phyloP scores from a whole-genome alignment of 2,329 filamentous ascomycete genomes.

The Mollisiaceae sp. region DNA sequence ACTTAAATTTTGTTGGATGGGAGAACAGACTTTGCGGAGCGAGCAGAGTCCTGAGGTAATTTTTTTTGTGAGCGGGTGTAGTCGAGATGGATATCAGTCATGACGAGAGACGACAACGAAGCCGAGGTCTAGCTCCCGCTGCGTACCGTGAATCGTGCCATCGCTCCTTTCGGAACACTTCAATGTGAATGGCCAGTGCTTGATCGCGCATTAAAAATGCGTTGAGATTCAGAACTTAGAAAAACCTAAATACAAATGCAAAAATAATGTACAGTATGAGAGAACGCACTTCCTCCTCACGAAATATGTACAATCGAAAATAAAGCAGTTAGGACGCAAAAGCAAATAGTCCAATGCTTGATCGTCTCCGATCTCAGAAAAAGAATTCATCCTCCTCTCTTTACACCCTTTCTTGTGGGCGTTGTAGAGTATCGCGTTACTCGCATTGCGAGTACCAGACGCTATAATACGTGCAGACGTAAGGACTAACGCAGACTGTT shows the following conservation, averaged over 20 bases:
- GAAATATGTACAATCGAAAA: background rate
- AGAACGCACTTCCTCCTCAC: background rate
- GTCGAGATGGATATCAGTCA: too few species aligned
- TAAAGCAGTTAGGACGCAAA: background rate
- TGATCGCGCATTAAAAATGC: too few species aligned
- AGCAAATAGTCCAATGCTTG: background rate
- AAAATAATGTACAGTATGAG: background rate
- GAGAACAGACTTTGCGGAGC: too few species aligned
- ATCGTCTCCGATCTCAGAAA: background rate
- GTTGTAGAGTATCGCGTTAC: constrained; percentile 7
- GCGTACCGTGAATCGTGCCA: too few species aligned
- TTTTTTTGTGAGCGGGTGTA: too few species aligned
- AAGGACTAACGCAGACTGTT: constrained; percentile 27
- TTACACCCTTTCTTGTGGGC: background rate
- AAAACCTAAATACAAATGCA: background rate
- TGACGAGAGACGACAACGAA: too few species aligned
- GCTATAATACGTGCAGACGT: constrained; percentile 24
- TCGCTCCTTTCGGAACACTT: too few species aligned
- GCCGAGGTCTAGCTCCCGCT: too few species aligned
- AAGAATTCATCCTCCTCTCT: background rate
- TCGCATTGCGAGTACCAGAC: constrained; percentile 35
- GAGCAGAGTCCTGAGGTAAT: too few species aligned
- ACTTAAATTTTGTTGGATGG: too few species aligned
- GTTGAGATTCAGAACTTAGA: background rate
- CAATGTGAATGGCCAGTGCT: too few species aligned